Base-by-base conservation (phyloP, 805 yeast species). In the Wickerhamomyces alni region DNA sequence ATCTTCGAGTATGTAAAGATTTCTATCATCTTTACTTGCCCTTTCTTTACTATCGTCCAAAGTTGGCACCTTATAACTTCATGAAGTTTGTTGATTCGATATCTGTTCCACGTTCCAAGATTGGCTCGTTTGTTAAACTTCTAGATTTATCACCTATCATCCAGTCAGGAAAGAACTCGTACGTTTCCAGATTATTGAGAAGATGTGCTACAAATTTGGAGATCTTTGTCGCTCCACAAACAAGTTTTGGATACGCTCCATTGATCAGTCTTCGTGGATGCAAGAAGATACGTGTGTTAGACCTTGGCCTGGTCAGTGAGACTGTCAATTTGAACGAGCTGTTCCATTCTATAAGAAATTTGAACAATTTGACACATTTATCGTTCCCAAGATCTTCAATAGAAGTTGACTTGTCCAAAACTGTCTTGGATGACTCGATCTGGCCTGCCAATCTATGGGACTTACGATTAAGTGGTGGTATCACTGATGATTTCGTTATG, bases 191-290 rank as follows among this genome's bases (percentile, higher is more conserved):
- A 47, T 58, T 93, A 7, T 65, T 93, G 40, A 75, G 95, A 52
- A 70, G 96, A 30, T 85, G 96, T 39, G 74, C 88, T 8, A 58
- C 70, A 16, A 72, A 69, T 29, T 64, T 93, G 36, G 74, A 78
- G 46, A 65, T 70, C 10, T 88, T 93, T 51, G 74, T 84, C 8
- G 96, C 98, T 0, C 96, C 98, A 3, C 98, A 91, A 57, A 82
- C 97, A 25, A 83, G 94, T 63, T 91, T 93, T 66, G 99, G 99
- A 0, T 73, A 80, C 36, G 84, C 95, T 2, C 97, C 98, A 1
- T 63, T 91, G 48, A 74, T 87, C n/a, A 80, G 94, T 37, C 67
- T 93, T 33, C 74, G 85, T 42, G 67, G 80, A 32, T 93, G 99
- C 58, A 64, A 64, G 17, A 68, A 72, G 22, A 63, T 91, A 41